Evolutionary conservation across 225 moss, liverwort and hornwort genomes (phyloP).

Genomic region (Thuidium tamariscinum): DNA sequence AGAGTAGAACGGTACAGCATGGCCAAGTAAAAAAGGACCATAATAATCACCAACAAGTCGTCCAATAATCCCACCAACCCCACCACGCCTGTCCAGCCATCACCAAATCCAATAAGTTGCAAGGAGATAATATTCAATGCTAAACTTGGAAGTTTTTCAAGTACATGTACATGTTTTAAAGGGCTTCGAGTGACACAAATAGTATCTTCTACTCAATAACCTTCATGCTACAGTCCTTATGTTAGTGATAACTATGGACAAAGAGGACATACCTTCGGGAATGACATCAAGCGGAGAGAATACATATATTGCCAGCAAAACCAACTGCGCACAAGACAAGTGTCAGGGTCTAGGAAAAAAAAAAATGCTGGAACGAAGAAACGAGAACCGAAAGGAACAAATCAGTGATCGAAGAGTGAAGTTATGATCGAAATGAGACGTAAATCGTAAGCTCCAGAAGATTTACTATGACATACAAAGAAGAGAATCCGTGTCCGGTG

Average conservation of each 20-base stretch:
- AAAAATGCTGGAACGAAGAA: not conserved
- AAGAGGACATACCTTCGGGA: slow-evolving; percentile 61
- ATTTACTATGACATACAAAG: slow-evolving; percentile 30
- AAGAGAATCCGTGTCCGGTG: slow-evolving; percentile 88
- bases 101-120: not conserved
- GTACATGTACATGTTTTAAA: not conserved
- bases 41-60: slow-evolving; percentile 84
- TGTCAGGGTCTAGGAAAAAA: not conserved
- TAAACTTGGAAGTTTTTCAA: not conserved
- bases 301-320: slow-evolving; percentile 71
- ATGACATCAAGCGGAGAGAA: slow-evolving; percentile 85
- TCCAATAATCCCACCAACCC: slow-evolving; percentile 94
- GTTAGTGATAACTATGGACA: not conserved
- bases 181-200: not conserved
- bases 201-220: not conserved
- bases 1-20: slow-evolving; percentile 93
- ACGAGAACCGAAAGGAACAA: not conserved
- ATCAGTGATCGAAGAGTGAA: not conserved
- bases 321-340: slow-evolving; percentile 42
- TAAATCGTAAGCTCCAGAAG: not conserved
- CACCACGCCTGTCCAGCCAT: slow-evolving; percentile 70
- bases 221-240: not conserved
- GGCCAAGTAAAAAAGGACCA: slow-evolving; percentile 92
- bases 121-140: not conserved
- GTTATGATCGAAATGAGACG: not conserved